Evolutionary conservation across 225 moss, liverwort and hornwort genomes (phyloP).

Genomic region (Climacium dendroides): DNA sequence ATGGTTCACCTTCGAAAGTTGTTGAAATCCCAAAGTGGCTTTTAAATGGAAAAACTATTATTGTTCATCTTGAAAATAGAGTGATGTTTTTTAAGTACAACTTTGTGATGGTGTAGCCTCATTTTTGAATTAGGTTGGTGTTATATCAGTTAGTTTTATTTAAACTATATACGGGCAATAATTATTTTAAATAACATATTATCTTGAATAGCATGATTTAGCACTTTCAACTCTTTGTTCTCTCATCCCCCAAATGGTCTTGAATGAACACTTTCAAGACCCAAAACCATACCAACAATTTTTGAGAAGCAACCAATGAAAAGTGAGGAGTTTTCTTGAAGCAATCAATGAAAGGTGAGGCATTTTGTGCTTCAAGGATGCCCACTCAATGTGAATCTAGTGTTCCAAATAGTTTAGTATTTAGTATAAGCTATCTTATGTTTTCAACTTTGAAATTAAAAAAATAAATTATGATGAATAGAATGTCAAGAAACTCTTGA

Average conservation of each 20-base stretch:
- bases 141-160: not conserved
- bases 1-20: not conserved
- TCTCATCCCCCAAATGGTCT: not conserved
- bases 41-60: not conserved
- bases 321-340: not conserved
- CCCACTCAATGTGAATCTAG: accelerated
- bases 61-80: not conserved
- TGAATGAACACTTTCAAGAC: not conserved
- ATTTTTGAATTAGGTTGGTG: not conserved
- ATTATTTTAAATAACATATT: not conserved
- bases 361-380: not conserved
- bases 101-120: not conserved
- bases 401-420: too few species aligned
- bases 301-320: not conserved
- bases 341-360: not conserved
- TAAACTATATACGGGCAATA: not conserved
- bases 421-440: accelerated
- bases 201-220: not conserved
- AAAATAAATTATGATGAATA: too few species aligned
- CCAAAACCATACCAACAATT: not conserved
- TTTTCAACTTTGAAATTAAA: not conserved
- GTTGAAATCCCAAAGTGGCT: not conserved
- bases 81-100: too few species aligned
- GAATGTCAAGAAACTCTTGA: accelerated
- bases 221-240: not conserved